Base-by-base conservation (phyloP, 345 rosid genomes). In the Erodium maritimum region DNA sequence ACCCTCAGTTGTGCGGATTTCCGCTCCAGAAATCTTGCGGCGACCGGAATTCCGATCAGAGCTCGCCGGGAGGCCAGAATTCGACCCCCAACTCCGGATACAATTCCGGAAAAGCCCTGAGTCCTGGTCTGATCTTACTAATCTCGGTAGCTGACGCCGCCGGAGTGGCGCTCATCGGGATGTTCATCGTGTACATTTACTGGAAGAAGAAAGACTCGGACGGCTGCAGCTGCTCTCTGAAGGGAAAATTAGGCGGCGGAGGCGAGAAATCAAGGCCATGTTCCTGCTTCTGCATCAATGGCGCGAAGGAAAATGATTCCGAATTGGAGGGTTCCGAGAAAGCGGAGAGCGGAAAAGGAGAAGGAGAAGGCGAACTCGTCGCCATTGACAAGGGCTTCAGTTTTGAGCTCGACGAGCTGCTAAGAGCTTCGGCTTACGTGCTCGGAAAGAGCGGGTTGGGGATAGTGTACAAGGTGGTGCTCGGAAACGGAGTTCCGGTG, bases 381-480 rank as follows among this genome's bases (percentile, higher is more conserved):
- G 88, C 97, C 1, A 85, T 93, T 7, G 99, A 93, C 52, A 87
- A 86, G 66, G 94, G 94, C n/a, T 93, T 90, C 65, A 79, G 79
- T 0, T 82, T 93, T 57, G 99, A 89, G 88, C 80, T 93, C 3
- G 99, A 93, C 46, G 99, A 93, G 77, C 53, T 93, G 67, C 72
- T 93, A 22, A 80, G 96, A 71, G 99, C 99, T 29, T 93, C 99
- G 14, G 99, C 99, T 2, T 89, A 93, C 56, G 99, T 93, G 55
- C 25, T 89, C 67, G 99, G 99, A 29, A 93, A 93, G 83, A 93
- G 99, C 61, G 97, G 95, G 67, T 64, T 93, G 54, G 99, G 99
- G 73, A 93, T 90, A 17, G 95, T 93, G 61, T 93, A 93, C 60
- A 93, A 93, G 65, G 99, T 93, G 17, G 97, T 93, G 75, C 91